Percentiles rank a stretch among this genome's conserved stretches.
phyloP scores from a whole-genome alignment of 2,329 filamentous ascomycete genomes.

The Cordyceps pruinosa region DNA sequence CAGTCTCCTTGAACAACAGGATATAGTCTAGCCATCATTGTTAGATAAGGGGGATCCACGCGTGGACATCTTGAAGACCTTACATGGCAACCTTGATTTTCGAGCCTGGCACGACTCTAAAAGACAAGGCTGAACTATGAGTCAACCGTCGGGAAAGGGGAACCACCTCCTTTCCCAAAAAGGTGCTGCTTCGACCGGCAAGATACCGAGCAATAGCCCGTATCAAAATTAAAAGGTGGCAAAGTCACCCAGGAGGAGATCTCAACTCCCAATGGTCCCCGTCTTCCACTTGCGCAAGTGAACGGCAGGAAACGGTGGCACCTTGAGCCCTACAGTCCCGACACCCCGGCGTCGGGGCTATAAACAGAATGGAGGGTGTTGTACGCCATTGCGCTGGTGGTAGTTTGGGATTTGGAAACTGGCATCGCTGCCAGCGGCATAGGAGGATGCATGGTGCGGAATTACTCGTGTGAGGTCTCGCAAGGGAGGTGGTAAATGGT shows the following conservation, averaged over 20 bases:
- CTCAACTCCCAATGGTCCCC: conserved; percentile 3
- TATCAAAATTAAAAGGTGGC: neutral
- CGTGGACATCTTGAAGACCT: neutral
- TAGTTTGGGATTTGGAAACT: neutral
- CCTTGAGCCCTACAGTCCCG: conserved; percentile 30
- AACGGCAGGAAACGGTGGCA: conserved; percentile 21
- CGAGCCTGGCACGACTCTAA: neutral
- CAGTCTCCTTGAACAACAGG: neutral
- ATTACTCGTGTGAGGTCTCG: neutral
- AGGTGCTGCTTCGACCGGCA: neutral
- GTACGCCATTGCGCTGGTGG: conserved; percentile 7
- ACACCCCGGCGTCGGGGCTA: conserved; percentile 49
- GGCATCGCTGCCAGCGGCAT: neutral
- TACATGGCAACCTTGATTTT: neutral
- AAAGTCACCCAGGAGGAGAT: neutral
- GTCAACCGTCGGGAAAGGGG: neutral
- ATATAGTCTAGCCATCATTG: neutral
- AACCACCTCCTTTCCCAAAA: neutral
- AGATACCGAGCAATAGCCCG: neutral
- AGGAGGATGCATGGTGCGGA: neutral
- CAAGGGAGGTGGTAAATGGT: neutral
- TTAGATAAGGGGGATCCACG: neutral
- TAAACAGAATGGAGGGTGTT: conserved; percentile 22
- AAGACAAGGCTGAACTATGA: neutral
- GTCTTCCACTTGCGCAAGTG: conserved; percentile 18